Conservation (phyloP, 2,329 filamentous ascomycete species). For the Coniochaeta sp. region DNA sequence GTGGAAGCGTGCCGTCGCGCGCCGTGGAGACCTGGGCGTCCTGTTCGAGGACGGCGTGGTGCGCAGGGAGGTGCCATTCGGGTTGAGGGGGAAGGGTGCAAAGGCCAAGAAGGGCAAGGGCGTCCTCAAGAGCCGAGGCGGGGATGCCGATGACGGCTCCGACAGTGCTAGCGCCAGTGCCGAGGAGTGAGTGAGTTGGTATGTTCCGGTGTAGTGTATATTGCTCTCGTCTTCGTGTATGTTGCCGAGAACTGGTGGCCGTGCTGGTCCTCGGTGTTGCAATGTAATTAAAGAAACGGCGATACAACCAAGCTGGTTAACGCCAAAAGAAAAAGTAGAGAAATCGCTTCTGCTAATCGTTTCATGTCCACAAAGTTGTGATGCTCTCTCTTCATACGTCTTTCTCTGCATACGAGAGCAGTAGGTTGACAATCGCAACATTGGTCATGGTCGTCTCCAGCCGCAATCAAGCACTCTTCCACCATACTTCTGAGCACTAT, state of each 20-base stretch:
- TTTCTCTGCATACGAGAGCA: too few species aligned
- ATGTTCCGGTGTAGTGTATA: neutral
- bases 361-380: too few species aligned
- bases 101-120: slow-evolving; percentile 33
- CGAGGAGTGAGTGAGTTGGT: neutral
- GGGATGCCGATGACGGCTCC: neutral
- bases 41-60: slow-evolving; percentile 34
- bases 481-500: too few species aligned
- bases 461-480: too few species aligned
- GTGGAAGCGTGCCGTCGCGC: slow-evolving; percentile 34
- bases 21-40: slow-evolving; percentile 31
- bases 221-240: neutral
- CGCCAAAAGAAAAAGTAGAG: too few species aligned
- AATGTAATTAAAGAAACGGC: neutral
- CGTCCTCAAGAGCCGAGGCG: neutral
- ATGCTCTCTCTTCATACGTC: too few species aligned
- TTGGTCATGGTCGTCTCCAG: too few species aligned
- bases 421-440: too few species aligned
- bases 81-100: slow-evolving; percentile 30
- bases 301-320: neutral
- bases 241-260: neutral
- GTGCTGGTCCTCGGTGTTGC: neutral
- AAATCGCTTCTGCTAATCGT: too few species aligned
- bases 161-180: slow-evolving; percentile 1
- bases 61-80: slow-evolving; percentile 33